phyloP scores from a whole-genome alignment of 1,139 yeast genomes.

The Kurtzmaniella quercitrusa region DNA sequence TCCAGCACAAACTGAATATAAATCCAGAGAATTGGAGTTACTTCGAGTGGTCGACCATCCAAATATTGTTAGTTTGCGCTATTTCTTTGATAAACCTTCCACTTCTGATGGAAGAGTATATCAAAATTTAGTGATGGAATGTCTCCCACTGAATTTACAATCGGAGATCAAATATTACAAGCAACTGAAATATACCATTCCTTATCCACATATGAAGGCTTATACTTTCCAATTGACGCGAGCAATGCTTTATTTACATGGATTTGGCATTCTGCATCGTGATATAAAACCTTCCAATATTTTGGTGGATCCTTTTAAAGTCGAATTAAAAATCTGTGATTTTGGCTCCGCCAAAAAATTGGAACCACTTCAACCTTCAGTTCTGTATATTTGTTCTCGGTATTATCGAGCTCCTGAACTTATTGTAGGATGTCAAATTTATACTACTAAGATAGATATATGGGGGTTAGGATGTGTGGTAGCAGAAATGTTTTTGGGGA shows the following conservation, averaged over 20 bases:
- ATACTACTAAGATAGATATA: conserved; percentile 74
- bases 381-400: conserved; percentile 74
- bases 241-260: conserved; percentile 78
- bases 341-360: conserved; percentile 79
- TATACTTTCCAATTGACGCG: conserved; percentile 79
- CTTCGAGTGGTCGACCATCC: conserved; percentile 74
- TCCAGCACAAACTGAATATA: conserved; percentile 82
- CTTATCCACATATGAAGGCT: conserved; percentile 70
- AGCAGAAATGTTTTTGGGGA: conserved; percentile 80
- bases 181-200: conserved; percentile 57
- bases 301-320: conserved; percentile 64
- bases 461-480: conserved; percentile 87
- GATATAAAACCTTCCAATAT: conserved; percentile 81
- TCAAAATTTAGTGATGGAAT: conserved; percentile 82
- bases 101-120: conserved; percentile 60
- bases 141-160: conserved; percentile 76
- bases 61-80: conserved; percentile 63
- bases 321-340: conserved; percentile 71
- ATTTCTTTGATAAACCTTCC: conserved; percentile 62
- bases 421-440: conserved; percentile 70
- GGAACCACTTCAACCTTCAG: conserved; percentile 70
- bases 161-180: conserved; percentile 68
- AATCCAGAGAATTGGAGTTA: conserved; percentile 73
- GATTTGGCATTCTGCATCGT: conserved; percentile 75
- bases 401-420: conserved; percentile 82